Percentiles rank a stretch among this genome's conserved stretches.
Evolutionary conservation across 2,329 filamentous ascomycete species (phyloP).

Genomic region (Phialocephala subalpina): DNA sequence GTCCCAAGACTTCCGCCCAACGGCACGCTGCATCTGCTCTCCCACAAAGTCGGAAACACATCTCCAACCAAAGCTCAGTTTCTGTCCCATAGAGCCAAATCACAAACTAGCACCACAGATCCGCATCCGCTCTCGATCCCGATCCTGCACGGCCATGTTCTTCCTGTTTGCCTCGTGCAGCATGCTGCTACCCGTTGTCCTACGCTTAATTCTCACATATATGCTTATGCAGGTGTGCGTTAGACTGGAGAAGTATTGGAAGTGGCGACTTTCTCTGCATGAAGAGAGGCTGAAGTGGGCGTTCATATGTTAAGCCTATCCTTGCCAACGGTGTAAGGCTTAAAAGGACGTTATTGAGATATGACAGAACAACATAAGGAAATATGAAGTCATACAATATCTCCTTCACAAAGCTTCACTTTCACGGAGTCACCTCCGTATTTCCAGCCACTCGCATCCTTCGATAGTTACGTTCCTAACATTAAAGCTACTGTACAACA

Average conservation of each 20-base stretch:
- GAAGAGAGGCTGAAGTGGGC: not conserved
- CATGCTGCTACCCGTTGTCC: constrained; percentile 3
- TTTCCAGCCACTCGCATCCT: not conserved
- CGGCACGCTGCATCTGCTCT: constrained; percentile 9
- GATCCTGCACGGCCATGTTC: constrained; percentile 11
- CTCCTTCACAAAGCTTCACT: not conserved
- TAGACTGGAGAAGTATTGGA: not conserved
- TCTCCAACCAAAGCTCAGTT: constrained; percentile 5
- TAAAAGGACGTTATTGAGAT: not conserved
- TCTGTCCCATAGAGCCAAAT: not conserved
- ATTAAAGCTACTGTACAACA: not conserved
- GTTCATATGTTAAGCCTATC: not conserved
- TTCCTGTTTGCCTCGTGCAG: constrained; percentile 13
- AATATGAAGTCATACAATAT: not conserved
- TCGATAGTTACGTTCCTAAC: too few species aligned
- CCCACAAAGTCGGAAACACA: constrained; percentile 11
- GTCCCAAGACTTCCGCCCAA: constrained; percentile 7
- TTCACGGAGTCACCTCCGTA: not conserved
- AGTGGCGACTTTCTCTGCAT: not conserved
- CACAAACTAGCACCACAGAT: not conserved
- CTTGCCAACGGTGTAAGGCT: not conserved
- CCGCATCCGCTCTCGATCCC: constrained; percentile 1
- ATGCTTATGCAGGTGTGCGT: not conserved
- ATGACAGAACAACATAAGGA: not conserved
- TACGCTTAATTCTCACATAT: not conserved